Evolutionary conservation across 306 rosid species (phyloP), one percentile per base, ranked within the genome.

Genomic region (Cucumis sativus): DNA sequence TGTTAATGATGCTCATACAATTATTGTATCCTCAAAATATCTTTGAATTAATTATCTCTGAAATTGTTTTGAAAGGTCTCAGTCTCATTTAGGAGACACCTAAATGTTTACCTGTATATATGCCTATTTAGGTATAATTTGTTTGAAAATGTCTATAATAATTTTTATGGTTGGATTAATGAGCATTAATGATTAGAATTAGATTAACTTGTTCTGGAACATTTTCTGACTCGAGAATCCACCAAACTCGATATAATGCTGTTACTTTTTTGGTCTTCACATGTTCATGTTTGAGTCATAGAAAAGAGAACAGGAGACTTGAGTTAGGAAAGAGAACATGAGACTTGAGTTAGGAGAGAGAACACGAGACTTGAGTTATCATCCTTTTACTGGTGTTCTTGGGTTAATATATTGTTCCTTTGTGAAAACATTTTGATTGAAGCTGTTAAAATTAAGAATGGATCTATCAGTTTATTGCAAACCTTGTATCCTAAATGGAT

Each of bases 21-120:
- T 86, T 83, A 78, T 75, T 77, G 98, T 94, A 91, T 93, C 98
- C 98, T 93, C 80, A 78, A 81, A 65, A 73, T 80, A 56, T 40
- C 56, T 78, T 14, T 78, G 41, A 49, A 69, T 80, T 20, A 39
- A 54, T 52, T 52, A 33, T 73, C 57, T 45, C 41, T 70, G 40
- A 45, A 69, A 12, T 70, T 68, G 11, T 47, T 70, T 47, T 47
- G 20, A 70, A 47, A 1, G 37, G 37, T 33, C 37, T 33, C 35
- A 47, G 35, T 70, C 58, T 70, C n/a, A 2, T 41, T 47, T 14
- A 23, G 75, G 58, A 49, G 57, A 23, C 13, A 23, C 40, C 75
- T 43, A 1, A 10, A 70, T 15, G 13, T 43, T 41, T 43, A 23
- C 7, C 40, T 70, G 10, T 70, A 70, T 3, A 45, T 47, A 47